Percentiles rank a stretch among this genome's conserved stretches.
Conservation (phyloP, 495 filamentous ascomycete genomes). For the Eremomyces bilateralis region DNA sequence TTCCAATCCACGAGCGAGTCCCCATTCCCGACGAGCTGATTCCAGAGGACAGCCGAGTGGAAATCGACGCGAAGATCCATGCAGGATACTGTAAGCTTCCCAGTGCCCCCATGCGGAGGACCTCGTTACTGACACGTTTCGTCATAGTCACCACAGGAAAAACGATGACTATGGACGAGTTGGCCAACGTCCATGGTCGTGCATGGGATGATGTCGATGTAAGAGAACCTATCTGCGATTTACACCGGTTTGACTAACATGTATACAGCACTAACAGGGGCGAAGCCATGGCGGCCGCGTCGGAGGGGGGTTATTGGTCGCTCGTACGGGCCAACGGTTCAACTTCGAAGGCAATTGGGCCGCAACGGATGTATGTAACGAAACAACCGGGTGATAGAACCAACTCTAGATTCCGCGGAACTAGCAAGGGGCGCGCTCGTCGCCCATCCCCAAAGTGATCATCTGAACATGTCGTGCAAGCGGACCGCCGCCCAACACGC, state of each 20-base stretch:
- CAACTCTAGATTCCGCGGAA: too few species aligned
- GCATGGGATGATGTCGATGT: constrained; percentile 72
- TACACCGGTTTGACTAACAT: not conserved
- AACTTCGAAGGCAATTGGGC: too few species aligned
- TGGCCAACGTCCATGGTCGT: constrained; percentile 65
- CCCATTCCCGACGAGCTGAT: constrained; percentile 91
- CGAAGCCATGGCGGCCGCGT: too few species aligned
- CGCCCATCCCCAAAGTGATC: too few species aligned
- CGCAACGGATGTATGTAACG: too few species aligned
- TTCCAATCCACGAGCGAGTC: constrained; percentile 79
- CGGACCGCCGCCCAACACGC: too few species aligned
- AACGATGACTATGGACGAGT: constrained; percentile 67
- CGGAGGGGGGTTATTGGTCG: too few species aligned
- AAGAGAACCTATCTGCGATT: constrained; percentile 8
- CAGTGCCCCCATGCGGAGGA: not conserved
- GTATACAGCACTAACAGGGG: too few species aligned
- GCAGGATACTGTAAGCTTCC: constrained; percentile 48
- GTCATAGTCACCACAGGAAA: constrained; percentile 66
- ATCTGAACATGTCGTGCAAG: too few species aligned
- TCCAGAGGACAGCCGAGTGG: constrained; percentile 81
- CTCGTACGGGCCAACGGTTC: too few species aligned
- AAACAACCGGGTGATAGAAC: too few species aligned
- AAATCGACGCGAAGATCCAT: constrained; percentile 97
- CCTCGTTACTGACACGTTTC: constrained; percentile 3
- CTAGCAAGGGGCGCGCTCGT: too few species aligned